Evolutionary conservation across 139 green algal species (phyloP), one percentile per base, ranked within the genome.

Genomic region (Chlamydomonas urium): DNA sequence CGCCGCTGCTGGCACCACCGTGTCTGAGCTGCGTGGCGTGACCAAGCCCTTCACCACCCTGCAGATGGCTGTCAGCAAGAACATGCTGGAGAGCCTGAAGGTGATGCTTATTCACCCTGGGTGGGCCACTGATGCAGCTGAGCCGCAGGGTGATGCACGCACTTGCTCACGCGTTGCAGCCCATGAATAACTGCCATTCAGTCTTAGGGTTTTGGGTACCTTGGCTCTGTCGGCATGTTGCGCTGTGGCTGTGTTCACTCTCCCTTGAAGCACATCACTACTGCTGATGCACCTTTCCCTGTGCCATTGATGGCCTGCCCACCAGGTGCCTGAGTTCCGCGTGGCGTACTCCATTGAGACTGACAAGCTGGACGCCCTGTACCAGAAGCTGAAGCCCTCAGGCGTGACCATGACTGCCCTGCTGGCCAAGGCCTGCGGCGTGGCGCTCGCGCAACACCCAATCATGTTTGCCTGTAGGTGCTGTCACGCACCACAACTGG

Each of bases 341-440:
- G 91, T 98, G 35, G 77, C 85, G 23, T 95, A 94, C 83, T 87
- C 71, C 36, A 97, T 99, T 69, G 82, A 81, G 71, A 99, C 94
- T 8, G 94, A 97, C 81, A 85, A 90, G 68, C 81, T 99, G 57
- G 95, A 99, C 78, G 82, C 84, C 0, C 87, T 99, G 63, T 98
- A 98, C 90, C 92, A 96, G 83, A 79, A 83, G 69, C 87, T 99
- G 29, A 99, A 99, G 90, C 90, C 93, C 34, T 93, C 97, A 47
- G 95, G 95, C 67, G 95, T 99, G 38, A 99, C 95, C 65, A 98
- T 99, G 93, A 97, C 93, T 4, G 93, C 88, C 2, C 81, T 99
- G 76, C 88, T 98, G 73, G 89, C 93, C 56, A 98, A 98, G 88
- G 95, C 95, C 10, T 83, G 85, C 45, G 95, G 89, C 47, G 77